Conservation (phyloP, 2,329 filamentous ascomycete species). For the Apiospora rasikravindrae region DNA sequence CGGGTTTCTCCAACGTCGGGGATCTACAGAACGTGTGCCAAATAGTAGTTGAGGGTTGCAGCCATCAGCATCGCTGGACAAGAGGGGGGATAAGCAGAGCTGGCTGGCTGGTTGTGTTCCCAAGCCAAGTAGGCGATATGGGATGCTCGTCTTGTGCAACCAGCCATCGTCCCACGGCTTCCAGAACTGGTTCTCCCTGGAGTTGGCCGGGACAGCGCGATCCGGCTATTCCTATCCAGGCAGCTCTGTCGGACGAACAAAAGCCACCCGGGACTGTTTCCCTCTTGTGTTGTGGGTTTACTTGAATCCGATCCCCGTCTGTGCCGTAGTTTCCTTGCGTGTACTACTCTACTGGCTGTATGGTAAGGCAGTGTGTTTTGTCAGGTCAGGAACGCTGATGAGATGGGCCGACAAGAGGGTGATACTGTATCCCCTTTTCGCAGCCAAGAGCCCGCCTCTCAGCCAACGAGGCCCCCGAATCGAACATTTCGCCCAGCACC, state of each 20-base stretch:
- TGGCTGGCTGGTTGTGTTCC: background rate
- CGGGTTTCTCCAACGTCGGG: background rate
- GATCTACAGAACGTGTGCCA: constrained; percentile 3
- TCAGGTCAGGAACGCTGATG: background rate
- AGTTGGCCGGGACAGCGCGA: background rate
- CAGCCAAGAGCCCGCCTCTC: background rate
- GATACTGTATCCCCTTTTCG: background rate
- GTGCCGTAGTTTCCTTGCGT: background rate
- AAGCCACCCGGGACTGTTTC: background rate
- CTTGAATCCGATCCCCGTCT: background rate
- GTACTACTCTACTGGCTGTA: background rate
- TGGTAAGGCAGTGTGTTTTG: background rate
- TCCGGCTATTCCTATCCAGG: background rate
- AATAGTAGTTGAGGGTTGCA: background rate
- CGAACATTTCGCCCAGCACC: background rate
- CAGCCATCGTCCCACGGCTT: background rate
- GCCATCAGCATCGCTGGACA: background rate
- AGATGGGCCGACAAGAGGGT: constrained; percentile 1
- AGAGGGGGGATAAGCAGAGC: background rate
- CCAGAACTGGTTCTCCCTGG: background rate
- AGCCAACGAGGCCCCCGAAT: constrained; percentile 2
- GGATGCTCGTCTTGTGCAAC: background rate
- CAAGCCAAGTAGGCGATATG: background rate
- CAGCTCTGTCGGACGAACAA: background rate
- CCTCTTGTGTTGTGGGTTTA: background rate